Evolutionary conservation across 345 rosid genomes (phyloP), one percentile per base, ranked within the genome.

Genomic region (Pelargonium nanum): DNA sequence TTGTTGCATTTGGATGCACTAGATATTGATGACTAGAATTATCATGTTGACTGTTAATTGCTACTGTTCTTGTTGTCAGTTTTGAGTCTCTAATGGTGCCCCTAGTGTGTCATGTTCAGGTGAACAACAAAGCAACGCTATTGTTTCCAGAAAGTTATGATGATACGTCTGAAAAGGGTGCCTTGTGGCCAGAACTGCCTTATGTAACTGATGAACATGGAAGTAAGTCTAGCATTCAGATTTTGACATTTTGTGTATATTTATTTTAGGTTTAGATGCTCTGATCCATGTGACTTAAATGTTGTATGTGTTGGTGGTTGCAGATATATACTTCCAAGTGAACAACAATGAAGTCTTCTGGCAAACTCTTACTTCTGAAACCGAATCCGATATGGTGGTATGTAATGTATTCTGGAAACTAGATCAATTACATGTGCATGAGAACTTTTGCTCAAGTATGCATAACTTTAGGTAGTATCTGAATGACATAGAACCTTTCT

Each of bases 251-350:
- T 30, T 34, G 15, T 24, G 25, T 68, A 22, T 1, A 21, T 48
- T 57, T 70, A 30, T 23, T 34, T 51, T 59, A 65, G 23, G 40
- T 24, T 24, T 48, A 51, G 12, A 20, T 22, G 53, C 54, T 40
- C 28, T 22, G 53, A 50, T n/a, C 58, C 44, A 56, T 57, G 15
- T 75, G 34, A 53, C 17, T 60, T 70, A 22, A 64, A 10, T 64
- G 22, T 22, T 71, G 9, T 61, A 40, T 63, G 21, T 26, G 17
- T 15, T 53, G 28, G 67, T 74, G 45, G 45, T 1, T 77, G 67
- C 91, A 93, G 99, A 80, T 77, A 68, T 87, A 66, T 89, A 85
- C 76, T 81, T 93, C 74, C 88, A 80, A 81, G 91, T 89, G 65
- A 85, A 83, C 71, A 77, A 78, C 57, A 94, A 89, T 64, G 94